These are phyloP conservation scores for Umbelopsis sp. DNA, from an alignment of 192 early-diverging fungal genomes.

Conservation along the genomic window DNA sequence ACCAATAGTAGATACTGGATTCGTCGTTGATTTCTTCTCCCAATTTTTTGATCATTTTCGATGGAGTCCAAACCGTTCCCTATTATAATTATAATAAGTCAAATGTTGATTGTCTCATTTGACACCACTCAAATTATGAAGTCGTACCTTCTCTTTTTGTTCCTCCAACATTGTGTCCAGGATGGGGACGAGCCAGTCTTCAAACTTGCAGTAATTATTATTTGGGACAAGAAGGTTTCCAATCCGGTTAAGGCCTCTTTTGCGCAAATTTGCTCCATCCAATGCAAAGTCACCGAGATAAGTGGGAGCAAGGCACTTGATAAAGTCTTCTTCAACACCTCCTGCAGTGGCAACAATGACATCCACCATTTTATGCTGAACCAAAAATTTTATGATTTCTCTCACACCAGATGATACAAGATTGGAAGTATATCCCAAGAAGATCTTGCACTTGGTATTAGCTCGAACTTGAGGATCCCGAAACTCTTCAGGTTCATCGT, in stretches of 20 bases:
- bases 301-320: constrained; percentile 92
- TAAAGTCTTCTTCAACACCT: constrained; percentile 97
- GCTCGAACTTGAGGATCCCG: constrained; percentile 62
- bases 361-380: constrained; percentile 87
- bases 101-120: neutral
- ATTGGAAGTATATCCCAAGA: constrained; percentile 98
- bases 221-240: constrained; percentile 98
- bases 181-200: constrained; percentile 97
- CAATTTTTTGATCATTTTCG: constrained; percentile 82
- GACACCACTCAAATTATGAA: neutral
- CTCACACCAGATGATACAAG: constrained; percentile 93
- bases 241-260: constrained; percentile 92
- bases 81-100: constrained; percentile 14
- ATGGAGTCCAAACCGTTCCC: constrained; percentile 88
- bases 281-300: constrained; percentile 82
- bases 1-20: constrained; percentile 95
- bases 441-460: constrained; percentile 91
- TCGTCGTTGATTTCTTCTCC: constrained; percentile 90
- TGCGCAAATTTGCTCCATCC: constrained; percentile 77
- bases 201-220: constrained; percentile 99
- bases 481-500: constrained; percentile 61
- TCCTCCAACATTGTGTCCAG: constrained; percentile 91
- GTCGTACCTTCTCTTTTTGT: constrained; percentile 72
- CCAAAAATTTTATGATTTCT: constrained; percentile 88
- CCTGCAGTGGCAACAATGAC: constrained; percentile 92